These are phyloP conservation scores for Salix udensis DNA, from an alignment of 345 rosid genomes.

Conservation along the genomic window DNA sequence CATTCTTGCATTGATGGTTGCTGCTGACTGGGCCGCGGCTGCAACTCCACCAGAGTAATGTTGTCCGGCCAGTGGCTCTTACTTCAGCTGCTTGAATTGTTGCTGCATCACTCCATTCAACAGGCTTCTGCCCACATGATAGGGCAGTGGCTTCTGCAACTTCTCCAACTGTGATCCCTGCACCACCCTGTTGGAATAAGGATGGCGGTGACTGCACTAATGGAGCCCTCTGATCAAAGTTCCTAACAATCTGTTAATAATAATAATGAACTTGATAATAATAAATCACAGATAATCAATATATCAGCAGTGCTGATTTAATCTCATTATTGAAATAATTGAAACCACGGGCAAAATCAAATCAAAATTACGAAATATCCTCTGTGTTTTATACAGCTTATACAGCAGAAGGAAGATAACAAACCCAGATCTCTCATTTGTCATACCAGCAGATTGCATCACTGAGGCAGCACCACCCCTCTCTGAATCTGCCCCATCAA, in stretches of 20 bases:
- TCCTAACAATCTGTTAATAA: constrained; percentile 19
- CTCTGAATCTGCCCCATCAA: constrained; percentile 25
- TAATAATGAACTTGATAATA: no score
- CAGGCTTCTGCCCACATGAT: constrained; percentile 69
- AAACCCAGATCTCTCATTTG: constrained; percentile 26
- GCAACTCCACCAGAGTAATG: constrained; percentile 60
- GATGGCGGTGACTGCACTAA: background rate
- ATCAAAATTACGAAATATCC: no score
- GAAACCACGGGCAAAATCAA: no score
- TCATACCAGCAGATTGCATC: constrained; percentile 36
- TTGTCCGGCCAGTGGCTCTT: constrained; percentile 69
- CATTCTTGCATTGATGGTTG: constrained; percentile 54
- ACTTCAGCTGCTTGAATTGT: constrained; percentile 90
- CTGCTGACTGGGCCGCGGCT: constrained; percentile 76
- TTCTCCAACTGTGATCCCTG: constrained; percentile 60
- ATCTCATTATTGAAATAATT: background rate
- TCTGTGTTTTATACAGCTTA: no score
- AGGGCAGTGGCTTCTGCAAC: constrained; percentile 63
- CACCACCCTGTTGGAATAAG: background rate
- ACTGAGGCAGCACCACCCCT: constrained; percentile 18
- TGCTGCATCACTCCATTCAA: constrained; percentile 84
- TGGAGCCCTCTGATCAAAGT: constrained; percentile 8
- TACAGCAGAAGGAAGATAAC: background rate
- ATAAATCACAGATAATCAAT: no score
- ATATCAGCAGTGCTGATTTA: background rate